phyloP scores from a whole-genome alignment of 2,329 filamentous ascomycete genomes.

The Rutstroemia sp. region DNA sequence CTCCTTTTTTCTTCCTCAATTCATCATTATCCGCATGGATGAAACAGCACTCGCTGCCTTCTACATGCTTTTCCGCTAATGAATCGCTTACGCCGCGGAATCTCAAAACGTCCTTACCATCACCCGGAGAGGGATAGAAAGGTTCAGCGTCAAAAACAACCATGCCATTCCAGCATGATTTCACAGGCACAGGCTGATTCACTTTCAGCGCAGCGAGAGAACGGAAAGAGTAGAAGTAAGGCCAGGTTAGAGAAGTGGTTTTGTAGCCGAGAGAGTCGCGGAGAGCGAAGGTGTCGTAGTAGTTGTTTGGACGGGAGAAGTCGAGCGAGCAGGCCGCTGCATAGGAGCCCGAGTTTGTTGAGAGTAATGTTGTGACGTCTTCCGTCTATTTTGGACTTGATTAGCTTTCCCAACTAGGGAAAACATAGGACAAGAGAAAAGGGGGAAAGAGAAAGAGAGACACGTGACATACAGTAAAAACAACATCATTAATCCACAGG shows the following conservation, averaged over 20 bases:
- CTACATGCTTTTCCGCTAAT: conserved; percentile 54
- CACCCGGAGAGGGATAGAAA: conserved; percentile 35
- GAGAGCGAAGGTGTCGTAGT: conserved; percentile 57
- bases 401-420: not conserved
- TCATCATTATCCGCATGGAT: conserved; percentile 56
- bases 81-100: conserved; percentile 58
- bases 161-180: conserved; percentile 51
- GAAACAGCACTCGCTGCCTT: conserved; percentile 76
- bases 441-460: not conserved
- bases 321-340: conserved; percentile 56
- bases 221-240: conserved; percentile 43
- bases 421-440: not conserved
- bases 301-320: conserved; percentile 45
- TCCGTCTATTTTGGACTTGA: conserved; percentile 33
- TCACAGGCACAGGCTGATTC: conserved; percentile 42
- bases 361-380: conserved; percentile 47
- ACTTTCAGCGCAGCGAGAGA: conserved; percentile 48
- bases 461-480: conserved; percentile 41
- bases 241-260: conserved; percentile 47
- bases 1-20: conserved; percentile 45
- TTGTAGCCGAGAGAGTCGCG: conserved; percentile 37
- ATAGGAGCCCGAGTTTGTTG: conserved; percentile 49
- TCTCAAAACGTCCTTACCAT: conserved; percentile 30
- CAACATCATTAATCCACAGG: conserved; percentile 54
- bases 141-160: conserved; percentile 46